These are phyloP conservation scores for Naganishia albida DNA, from an alignment of 1,284 basidiomycete species.

Conservation along the genomic window DNA sequence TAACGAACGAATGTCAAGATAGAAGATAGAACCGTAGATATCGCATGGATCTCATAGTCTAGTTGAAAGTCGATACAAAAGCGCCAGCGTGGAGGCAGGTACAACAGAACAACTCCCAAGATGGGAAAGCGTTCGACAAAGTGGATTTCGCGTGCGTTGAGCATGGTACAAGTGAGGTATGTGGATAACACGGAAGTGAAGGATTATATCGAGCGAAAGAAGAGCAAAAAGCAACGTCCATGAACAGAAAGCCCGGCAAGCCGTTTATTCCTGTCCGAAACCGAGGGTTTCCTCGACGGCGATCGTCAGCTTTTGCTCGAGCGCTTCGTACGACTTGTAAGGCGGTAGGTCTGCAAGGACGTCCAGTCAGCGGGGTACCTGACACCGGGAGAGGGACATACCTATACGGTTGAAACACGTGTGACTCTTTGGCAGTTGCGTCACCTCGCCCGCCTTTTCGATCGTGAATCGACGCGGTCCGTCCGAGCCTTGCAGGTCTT, in stretches of 20 bases:
- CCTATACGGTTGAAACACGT: constrained; percentile 82
- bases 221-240: constrained; percentile 8
- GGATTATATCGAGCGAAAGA: constrained; percentile 11
- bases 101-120: constrained; percentile 11
- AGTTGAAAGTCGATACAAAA: constrained; percentile 26
- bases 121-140: not conserved
- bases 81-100: not conserved
- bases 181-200: too few relatives aligned
- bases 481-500: constrained; percentile 96
- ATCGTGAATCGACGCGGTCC: constrained; percentile 93
- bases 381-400: not conserved
- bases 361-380: constrained; percentile 20
- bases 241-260: not conserved
- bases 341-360: constrained; percentile 75
- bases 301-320: constrained; percentile 85
- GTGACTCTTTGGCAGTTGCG: constrained; percentile 77
- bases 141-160: constrained; percentile 9
- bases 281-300: constrained; percentile 72
- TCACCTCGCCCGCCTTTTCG: constrained; percentile 91
- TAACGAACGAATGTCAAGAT: too few relatives aligned
- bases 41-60: not conserved
- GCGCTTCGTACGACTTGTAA: constrained; percentile 83
- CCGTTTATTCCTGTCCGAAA: constrained; percentile 54
- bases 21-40: not conserved
- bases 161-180: constrained; percentile 20